Conservation (phyloP, 2,329 filamentous ascomycete genomes). For the Botryotinia globosa region DNA sequence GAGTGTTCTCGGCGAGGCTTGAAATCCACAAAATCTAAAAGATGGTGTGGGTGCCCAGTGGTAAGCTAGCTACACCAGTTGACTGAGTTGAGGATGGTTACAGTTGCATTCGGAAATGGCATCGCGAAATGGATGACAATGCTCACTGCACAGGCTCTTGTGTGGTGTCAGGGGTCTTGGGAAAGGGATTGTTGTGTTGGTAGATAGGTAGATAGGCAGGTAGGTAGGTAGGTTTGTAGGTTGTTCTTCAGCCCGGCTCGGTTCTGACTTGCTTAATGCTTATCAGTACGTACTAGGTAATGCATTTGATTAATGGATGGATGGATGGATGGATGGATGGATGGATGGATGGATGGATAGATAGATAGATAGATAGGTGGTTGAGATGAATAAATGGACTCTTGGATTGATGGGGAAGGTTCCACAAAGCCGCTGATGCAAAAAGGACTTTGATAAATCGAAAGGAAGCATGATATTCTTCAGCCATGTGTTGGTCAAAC, state of each 20-base stretch:
- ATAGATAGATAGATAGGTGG: not conserved
- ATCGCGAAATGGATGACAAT: constrained; percentile 17
- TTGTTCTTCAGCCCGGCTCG: constrained; percentile 15
- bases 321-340: not conserved
- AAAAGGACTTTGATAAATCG: not conserved
- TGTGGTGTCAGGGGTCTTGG: constrained; percentile 13
- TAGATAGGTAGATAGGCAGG: not conserved
- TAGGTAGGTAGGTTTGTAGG: not conserved
- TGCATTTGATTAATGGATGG: not conserved
- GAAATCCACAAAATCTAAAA: constrained; percentile 4
- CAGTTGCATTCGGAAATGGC: constrained; percentile 21
- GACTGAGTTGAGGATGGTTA: constrained; percentile 17
- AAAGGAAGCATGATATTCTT: not conserved
- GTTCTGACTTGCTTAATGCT: constrained; percentile 7
- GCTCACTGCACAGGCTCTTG: constrained; percentile 12
- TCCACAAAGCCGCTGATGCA: constrained; percentile 2
- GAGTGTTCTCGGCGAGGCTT: constrained; percentile 12
- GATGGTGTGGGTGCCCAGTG: not conserved
- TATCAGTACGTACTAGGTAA: not conserved
- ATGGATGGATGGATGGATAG: not conserved
- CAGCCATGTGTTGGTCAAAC: not conserved
- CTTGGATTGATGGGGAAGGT: not conserved
- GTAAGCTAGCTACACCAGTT: constrained; percentile 7
- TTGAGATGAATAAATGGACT: not conserved
- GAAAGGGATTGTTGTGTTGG: constrained; percentile 9